Conservation (phyloP, 2,329 filamentous ascomycete species). For the Pestalotiopsis sp. region DNA sequence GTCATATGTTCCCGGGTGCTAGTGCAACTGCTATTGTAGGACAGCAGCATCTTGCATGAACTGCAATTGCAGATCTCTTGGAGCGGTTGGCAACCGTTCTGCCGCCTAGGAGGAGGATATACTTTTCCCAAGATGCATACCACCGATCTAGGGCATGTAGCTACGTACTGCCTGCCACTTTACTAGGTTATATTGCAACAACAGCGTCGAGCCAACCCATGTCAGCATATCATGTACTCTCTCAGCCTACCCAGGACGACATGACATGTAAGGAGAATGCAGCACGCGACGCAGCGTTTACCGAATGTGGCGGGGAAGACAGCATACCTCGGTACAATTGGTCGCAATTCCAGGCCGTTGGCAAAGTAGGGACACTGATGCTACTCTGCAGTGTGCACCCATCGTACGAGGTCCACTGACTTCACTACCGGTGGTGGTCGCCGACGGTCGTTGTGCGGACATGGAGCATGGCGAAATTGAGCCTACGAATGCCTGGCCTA, state of each 20-base stretch:
- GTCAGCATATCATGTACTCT: background rate
- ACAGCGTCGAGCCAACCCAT: background rate
- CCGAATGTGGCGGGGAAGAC: background rate
- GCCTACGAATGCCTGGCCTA: background rate
- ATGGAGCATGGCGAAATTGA: background rate
- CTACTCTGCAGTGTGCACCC: background rate
- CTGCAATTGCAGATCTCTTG: constrained; percentile 5
- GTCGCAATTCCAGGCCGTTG: background rate
- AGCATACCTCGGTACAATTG: background rate
- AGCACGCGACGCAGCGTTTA: background rate
- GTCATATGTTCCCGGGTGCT: background rate
- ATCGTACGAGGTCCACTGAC: background rate
- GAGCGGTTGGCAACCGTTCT: background rate
- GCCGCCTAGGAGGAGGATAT: background rate
- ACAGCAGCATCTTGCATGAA: constrained; percentile 8
- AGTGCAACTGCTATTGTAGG: background rate
- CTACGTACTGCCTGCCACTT: background rate
- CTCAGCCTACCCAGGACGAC: background rate
- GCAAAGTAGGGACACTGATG: background rate
- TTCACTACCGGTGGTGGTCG: background rate
- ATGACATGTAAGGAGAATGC: too few relatives aligned
- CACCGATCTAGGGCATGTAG: too few relatives aligned
- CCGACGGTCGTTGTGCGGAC: background rate
- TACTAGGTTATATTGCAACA: background rate
- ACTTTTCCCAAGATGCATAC: background rate